Base-by-base conservation (phyloP, 1,284 basidiomycete species). In the Marasmius tenuissimus region DNA sequence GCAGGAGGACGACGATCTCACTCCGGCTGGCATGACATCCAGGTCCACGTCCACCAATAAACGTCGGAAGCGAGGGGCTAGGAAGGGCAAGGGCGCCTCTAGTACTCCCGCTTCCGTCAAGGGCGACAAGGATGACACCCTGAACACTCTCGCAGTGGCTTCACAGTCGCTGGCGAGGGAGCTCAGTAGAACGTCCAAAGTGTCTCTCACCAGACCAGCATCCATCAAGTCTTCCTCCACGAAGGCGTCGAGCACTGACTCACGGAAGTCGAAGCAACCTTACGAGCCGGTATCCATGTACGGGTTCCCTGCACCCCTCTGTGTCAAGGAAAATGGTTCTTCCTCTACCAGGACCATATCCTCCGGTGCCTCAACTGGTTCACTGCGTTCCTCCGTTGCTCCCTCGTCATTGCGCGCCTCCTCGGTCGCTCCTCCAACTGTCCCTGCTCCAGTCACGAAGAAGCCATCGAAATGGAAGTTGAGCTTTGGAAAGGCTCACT, bases 81-180 rank as follows among this genome's bases (percentile, higher is more conserved):
- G 92, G 63, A 92, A 89, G 75, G 83, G 85, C 69, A 86, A 90
- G 78, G 82, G 84, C 58, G 66, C 68, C 37, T 63, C 67, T 49
- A 63, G 67, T 45, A 67, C 71, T 58, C 65, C 69, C 38, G 61
- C 73, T 70, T 11, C 70, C 67, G 10, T 65, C 75, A 38, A 47
- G 45, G 8, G 70, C 75, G 52, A 54, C 39, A 78, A 79, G 60
- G 86, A 87, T 61, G 79, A 81, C 57, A 87, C 84, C 3, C 76
- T 92, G 63, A 82, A 84, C 11, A 89, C 88, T 8, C 84, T 96
- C 38, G 93, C 93, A 3, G 82, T 82, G 55, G 93, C 91, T 1
- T 92, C 90, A 4, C 92, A 96, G 72, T 82, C 86, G 8, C 82
- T 96, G 35, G 94, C 92, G 14, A 83, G 94, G 63, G 92, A 96